phyloP scores from a whole-genome alignment of 805 yeast genomes.

The Ascoidea asiatica region DNA sequence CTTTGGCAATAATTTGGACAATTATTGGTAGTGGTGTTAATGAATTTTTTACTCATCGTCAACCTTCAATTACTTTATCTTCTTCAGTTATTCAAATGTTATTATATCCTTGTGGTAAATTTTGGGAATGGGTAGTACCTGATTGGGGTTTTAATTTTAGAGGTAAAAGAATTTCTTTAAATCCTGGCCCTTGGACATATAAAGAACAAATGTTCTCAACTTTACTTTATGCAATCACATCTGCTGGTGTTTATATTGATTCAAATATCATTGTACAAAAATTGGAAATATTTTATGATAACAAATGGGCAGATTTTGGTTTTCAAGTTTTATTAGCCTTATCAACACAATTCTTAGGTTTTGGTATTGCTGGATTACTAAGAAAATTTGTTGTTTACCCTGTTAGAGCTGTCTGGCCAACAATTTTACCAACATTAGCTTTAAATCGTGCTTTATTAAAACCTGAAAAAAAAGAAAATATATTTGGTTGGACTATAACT shows the following conservation, averaged over 20 bases:
- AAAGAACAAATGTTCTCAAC: conserved; percentile 60
- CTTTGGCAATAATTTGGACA: conserved; percentile 29
- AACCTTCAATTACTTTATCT: conserved; percentile 32
- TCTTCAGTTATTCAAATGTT: conserved; percentile 33
- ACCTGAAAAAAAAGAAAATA: conserved; percentile 19
- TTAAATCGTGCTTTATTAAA: conserved; percentile 32
- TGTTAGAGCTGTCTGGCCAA: conserved; percentile 39
- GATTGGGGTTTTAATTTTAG: conserved; percentile 25
- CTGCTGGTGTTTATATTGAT: conserved; percentile 20
- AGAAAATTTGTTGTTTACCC: conserved; percentile 45
- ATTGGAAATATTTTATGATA: conserved; percentile 16
- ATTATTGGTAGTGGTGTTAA: conserved; percentile 40
- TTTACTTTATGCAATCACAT: conserved; percentile 23
- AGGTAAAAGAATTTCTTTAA: conserved; percentile 29
- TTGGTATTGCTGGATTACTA: conserved; percentile 54
- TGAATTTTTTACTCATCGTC: conserved; percentile 42
- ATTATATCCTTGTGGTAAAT: conserved; percentile 29
- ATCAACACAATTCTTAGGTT: conserved; percentile 50
- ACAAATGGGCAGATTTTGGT: conserved; percentile 25
- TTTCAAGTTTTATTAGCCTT: conserved; percentile 39
- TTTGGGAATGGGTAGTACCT: conserved; percentile 29
- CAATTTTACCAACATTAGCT: conserved; percentile 31
- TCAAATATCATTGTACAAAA: conserved; percentile 23
- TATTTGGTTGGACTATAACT: conserved; percentile 21
- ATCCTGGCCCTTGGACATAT: conserved; percentile 52